phyloP scores from a whole-genome alignment of 768 basidiomycete species.

The Pleurotus salmoneostramineus region DNA sequence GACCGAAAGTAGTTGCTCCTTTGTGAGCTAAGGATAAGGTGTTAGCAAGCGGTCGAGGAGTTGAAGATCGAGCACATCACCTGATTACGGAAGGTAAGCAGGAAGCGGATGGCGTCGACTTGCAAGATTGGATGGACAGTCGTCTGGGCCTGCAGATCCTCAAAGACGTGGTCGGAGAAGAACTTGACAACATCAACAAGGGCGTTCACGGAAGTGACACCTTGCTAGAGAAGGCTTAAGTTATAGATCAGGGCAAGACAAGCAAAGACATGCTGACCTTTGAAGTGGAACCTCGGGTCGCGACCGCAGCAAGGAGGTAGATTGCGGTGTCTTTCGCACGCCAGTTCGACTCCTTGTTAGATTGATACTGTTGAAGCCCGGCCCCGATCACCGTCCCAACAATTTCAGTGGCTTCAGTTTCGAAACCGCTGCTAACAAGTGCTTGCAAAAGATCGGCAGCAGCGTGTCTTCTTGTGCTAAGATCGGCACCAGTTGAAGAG shows the following conservation, averaged over 20 bases:
- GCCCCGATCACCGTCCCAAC: conserved; percentile 80
- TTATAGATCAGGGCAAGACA: not conserved
- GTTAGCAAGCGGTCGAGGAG: not conserved
- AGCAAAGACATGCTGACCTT: conserved; percentile 48
- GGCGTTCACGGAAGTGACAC: conserved; percentile 90
- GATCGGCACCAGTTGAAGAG: conserved; percentile 57
- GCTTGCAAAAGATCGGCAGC: conserved; percentile 96
- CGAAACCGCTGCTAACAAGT: conserved; percentile 76
- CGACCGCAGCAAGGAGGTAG: conserved; percentile 90
- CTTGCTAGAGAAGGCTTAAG: conserved; percentile 51
- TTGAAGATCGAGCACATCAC: too few species aligned
- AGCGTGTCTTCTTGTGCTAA: conserved; percentile 84
- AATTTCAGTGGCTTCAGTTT: conserved; percentile 83
- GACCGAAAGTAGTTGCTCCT: conserved; percentile 89
- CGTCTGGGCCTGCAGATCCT: conserved; percentile 75
- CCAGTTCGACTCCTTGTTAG: conserved; percentile 66
- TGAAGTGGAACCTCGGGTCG: conserved; percentile 82
- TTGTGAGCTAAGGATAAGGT: conserved; percentile 62
- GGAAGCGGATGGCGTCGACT: conserved; percentile 93
- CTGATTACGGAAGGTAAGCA: conserved; percentile 96
- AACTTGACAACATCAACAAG: conserved; percentile 94
- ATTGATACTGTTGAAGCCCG: conserved; percentile 66
- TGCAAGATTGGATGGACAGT: conserved; percentile 86
- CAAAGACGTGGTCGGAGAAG: conserved; percentile 88
- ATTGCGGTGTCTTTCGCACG: conserved; percentile 92